Percentiles rank a stretch among this genome's conserved stretches.
Conservation (phyloP, 2,329 filamentous ascomycete species). For the Sporothrix pallida region DNA sequence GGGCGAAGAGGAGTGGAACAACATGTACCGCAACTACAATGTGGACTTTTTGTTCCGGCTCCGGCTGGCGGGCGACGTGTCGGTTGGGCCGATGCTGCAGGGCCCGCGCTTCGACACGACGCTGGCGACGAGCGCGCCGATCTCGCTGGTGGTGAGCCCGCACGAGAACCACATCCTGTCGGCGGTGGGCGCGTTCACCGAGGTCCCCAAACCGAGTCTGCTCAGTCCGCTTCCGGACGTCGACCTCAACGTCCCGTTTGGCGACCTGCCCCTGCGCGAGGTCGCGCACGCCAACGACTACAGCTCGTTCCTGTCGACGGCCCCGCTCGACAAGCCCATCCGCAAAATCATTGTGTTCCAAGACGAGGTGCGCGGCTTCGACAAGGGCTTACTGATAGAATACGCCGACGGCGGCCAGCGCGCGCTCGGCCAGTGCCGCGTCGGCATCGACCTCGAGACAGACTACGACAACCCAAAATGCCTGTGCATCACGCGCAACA, state of each 20-base stretch:
- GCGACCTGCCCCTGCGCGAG: background rate
- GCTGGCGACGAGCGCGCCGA: background rate
- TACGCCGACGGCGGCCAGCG: conserved; percentile 23
- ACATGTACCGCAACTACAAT: background rate
- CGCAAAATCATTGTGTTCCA: conserved; percentile 14
- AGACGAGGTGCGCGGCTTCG: background rate
- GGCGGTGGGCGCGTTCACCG: background rate
- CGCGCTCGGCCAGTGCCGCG: conserved; percentile 25
- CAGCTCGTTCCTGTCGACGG: background rate
- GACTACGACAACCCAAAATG: conserved; percentile 16
- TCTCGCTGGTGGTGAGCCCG: background rate
- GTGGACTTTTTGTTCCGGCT: conserved; percentile 16
- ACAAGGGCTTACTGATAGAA: background rate
- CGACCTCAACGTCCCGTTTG: background rate
- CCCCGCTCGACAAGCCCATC: conserved; percentile 17
- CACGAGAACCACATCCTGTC: background rate
- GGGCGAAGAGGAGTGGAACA: background rate
- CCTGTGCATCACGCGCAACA: background rate
- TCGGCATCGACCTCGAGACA: conserved; percentile 1
- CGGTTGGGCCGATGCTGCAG: background rate
- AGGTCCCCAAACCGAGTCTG: background rate
- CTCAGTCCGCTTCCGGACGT: background rate
- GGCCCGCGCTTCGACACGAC: background rate
- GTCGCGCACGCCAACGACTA: background rate
- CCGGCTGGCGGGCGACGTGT: conserved; percentile 22